Percentiles rank a stretch among this genome's conserved stretches.
These are phyloP conservation scores for Fusarium liriodendri DNA, from an alignment of 2,329 filamentous ascomycete genomes.

Conservation along the genomic window DNA sequence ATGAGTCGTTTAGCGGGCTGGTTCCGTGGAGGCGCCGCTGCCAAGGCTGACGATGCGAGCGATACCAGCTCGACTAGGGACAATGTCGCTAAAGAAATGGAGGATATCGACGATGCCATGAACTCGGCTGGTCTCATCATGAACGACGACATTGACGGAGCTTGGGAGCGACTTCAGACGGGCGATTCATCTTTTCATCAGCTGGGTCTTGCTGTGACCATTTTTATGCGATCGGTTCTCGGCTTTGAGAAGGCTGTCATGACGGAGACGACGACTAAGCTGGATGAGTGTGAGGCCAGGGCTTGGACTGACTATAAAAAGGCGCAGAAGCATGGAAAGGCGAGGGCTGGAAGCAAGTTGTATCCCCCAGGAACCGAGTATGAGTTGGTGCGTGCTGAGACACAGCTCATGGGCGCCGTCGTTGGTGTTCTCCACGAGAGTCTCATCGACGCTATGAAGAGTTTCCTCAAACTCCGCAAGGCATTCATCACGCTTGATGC, in stretches of 20 bases:
- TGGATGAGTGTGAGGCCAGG: conserved; percentile 80
- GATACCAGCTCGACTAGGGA: conserved; percentile 41
- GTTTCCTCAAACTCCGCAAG: conserved; percentile 92
- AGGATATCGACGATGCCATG: conserved; percentile 70
- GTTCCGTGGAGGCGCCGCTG: conserved; percentile 57
- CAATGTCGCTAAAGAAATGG: conserved; percentile 57
- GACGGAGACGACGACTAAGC: conserved; percentile 78
- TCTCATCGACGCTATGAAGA: conserved; percentile 88
- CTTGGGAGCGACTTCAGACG: conserved; percentile 77
- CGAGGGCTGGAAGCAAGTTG: conserved; percentile 56
- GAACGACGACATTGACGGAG: conserved; percentile 89
- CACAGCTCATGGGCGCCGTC: conserved; percentile 89
- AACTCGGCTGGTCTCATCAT: conserved; percentile 78
- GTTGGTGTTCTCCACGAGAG: conserved; percentile 93
- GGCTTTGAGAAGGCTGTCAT: conserved; percentile 95
- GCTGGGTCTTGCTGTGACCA: conserved; percentile 82
- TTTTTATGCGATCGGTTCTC: conserved; percentile 86
- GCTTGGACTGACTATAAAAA: conserved; percentile 82
- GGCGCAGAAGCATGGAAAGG: conserved; percentile 71
- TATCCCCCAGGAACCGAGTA: conserved; percentile 91
- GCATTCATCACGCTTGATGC: conserved; percentile 85
- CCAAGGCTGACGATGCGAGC: conserved; percentile 49
- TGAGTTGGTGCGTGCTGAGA: conserved; percentile 83
- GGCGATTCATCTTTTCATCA: conserved; percentile 89
- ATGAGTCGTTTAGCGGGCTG: conserved; percentile 64